phyloP scores from a whole-genome alignment of 805 yeast species.

The Zygosaccharomyces kombuchaensis region DNA sequence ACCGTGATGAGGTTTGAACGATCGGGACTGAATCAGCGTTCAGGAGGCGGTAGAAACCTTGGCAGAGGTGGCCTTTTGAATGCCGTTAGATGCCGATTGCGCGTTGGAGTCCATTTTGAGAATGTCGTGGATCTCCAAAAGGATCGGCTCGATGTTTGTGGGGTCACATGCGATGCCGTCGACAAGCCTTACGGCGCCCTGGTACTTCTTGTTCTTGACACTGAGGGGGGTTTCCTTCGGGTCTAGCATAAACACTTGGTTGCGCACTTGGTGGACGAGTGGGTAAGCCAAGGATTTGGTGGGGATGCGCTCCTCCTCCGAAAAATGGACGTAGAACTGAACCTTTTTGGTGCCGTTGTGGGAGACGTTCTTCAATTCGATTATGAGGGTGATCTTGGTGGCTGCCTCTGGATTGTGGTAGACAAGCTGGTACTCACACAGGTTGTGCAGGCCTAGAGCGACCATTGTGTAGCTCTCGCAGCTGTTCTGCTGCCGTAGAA shows the following conservation, averaged over 20 bases:
- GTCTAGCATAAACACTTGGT: constrained; percentile 29
- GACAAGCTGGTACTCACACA: constrained; percentile 30
- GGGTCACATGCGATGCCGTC: constrained; percentile 34
- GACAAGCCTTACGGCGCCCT: constrained; percentile 24
- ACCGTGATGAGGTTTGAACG: background rate
- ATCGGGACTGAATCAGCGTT: background rate
- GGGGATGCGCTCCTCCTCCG: constrained; percentile 30
- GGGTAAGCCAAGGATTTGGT: constrained; percentile 30
- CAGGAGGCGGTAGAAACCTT: constrained; percentile 7
- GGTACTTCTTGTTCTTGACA: constrained; percentile 7
- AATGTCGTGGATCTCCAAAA: constrained; percentile 28
- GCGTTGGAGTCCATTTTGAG: constrained; percentile 15
- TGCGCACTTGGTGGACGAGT: constrained; percentile 28
- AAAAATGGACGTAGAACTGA: constrained; percentile 30
- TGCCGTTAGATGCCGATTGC: constrained; percentile 3
- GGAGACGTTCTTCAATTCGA: constrained; percentile 29
- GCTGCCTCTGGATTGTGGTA: constrained; percentile 27
- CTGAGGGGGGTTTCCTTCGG: constrained; percentile 12
- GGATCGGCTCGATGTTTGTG: constrained; percentile 25
- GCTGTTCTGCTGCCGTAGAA: constrained; percentile 15
- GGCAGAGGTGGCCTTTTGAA: constrained; percentile 8
- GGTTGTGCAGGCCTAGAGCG: constrained; percentile 27
- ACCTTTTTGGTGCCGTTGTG: constrained; percentile 26
- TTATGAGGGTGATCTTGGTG: constrained; percentile 26
- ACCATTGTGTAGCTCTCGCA: constrained; percentile 19